A percentile compares a stretch with the other conserved stretches of the same genome.
These are phyloP conservation scores for Setomelanomma holmii DNA, from an alignment of 2,329 filamentous ascomycete genomes.

Conservation along the genomic window DNA sequence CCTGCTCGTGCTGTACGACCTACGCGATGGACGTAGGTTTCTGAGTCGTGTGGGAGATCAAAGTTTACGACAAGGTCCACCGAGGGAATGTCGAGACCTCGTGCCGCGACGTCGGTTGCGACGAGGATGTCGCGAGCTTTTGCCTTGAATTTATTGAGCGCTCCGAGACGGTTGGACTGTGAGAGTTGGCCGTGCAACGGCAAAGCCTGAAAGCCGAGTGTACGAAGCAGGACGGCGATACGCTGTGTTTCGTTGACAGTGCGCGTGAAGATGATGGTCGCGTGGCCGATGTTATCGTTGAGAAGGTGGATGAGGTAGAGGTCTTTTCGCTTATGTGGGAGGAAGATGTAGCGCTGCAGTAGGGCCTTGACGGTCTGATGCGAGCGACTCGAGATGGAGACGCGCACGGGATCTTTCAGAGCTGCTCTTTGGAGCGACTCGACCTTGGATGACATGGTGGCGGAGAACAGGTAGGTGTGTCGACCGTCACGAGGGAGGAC, in stretches of 20 bases:
- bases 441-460: conserved; percentile 92
- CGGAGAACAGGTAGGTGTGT: conserved; percentile 82
- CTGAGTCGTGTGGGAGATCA: conserved; percentile 82
- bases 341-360: conserved; percentile 84
- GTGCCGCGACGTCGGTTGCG: conserved; percentile 90
- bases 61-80: conserved; percentile 89
- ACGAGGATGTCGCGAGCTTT: conserved; percentile 85
- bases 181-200: conserved; percentile 92
- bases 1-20: conserved; percentile 88
- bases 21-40: conserved; percentile 90
- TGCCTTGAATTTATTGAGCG: conserved; percentile 87
- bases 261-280: conserved; percentile 86
- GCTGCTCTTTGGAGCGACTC: conserved; percentile 91
- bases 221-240: conserved; percentile 79
- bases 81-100: conserved; percentile 91
- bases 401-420: conserved; percentile 80
- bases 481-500: conserved; percentile 70
- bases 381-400: conserved; percentile 81
- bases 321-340: conserved; percentile 80
- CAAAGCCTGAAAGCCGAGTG: conserved; percentile 87
- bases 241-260: conserved; percentile 93
- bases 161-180: conserved; percentile 84
- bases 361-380: conserved; percentile 93
- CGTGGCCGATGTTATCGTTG: conserved; percentile 86
- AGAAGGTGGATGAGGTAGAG: conserved; percentile 85